Percentiles rank a stretch among this genome's conserved stretches.
Conservation (phyloP, 83 land plant species). For the Larix sibirica region DNA sequence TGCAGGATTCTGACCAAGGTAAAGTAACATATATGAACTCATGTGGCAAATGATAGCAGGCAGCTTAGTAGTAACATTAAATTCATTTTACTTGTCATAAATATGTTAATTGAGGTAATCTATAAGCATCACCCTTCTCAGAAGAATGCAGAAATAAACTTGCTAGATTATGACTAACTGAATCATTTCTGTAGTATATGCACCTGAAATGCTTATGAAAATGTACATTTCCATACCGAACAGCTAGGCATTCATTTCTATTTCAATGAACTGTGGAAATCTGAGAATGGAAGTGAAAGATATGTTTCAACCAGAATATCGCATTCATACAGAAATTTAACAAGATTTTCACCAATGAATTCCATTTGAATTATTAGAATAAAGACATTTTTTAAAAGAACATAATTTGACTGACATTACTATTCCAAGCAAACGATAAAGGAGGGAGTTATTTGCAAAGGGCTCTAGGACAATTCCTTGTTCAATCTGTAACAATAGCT, state of each 20-base stretch:
- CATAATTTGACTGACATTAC: background rate
- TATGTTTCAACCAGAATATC: background rate
- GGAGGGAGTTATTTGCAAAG: background rate
- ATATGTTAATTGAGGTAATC: background rate
- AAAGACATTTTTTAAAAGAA: background rate
- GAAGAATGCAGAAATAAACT: background rate
- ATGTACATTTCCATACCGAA: background rate
- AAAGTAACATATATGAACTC: background rate
- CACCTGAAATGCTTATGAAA: background rate
- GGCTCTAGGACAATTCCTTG: background rate
- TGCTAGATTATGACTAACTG: background rate
- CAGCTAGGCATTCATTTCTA: background rate
- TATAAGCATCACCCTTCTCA: background rate
- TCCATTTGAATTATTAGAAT: too few species aligned
- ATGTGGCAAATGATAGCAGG: background rate
- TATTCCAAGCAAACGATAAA: background rate
- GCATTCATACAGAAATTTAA: background rate
- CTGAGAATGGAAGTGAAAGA: background rate
- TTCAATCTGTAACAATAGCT: background rate
- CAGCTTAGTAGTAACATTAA: background rate
- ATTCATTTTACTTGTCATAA: too few species aligned
- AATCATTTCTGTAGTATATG: background rate
- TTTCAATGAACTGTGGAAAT: background rate
- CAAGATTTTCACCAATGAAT: too few species aligned
- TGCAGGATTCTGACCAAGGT: background rate